Percentiles rank a stretch among this genome's conserved stretches.
phyloP scores from a whole-genome alignment of 495 filamentous ascomycete species.

The Cenococcum geophilum region DNA sequence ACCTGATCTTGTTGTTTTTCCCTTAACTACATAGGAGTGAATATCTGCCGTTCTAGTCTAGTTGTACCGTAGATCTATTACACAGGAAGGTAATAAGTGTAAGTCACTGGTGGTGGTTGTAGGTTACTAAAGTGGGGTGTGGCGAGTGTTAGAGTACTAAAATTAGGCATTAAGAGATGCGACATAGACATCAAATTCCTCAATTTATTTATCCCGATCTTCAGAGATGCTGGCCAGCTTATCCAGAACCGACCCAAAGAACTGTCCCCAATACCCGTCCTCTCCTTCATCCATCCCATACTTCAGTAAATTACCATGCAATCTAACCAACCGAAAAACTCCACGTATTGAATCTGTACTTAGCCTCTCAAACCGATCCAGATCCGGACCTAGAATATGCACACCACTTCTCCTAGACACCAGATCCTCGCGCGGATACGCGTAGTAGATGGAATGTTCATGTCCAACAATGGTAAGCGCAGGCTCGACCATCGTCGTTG shows the following conservation, averaged over 20 bases:
- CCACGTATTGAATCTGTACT: slow-evolving; percentile 23
- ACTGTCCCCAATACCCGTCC: slow-evolving; percentile 22
- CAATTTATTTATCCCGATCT: too few species aligned
- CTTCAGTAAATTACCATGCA: slow-evolving; percentile 20
- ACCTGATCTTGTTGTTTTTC: too few species aligned
- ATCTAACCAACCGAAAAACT: slow-evolving; percentile 18
- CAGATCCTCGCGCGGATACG: slow-evolving; percentile 13
- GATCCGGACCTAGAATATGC: slow-evolving; percentile 19
- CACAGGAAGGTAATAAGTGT: too few species aligned
- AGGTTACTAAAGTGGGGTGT: too few species aligned
- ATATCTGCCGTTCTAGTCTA: too few species aligned
- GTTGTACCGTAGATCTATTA: too few species aligned
- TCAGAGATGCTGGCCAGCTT: slow-evolving; percentile 19
- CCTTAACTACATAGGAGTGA: too few species aligned
- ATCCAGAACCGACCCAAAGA: slow-evolving; percentile 19
- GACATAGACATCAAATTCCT: too few species aligned
- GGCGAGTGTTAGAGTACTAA: too few species aligned
- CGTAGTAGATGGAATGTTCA: slow-evolving; percentile 20
- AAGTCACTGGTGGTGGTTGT: too few species aligned
- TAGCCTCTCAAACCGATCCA: slow-evolving; percentile 16
- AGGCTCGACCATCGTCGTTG: slow-evolving; percentile 16
- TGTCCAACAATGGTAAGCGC: slow-evolving; percentile 20
- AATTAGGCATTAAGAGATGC: too few species aligned
- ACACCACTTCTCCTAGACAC: slow-evolving; percentile 16
- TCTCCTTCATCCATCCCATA: slow-evolving; percentile 23